Percentiles rank a stretch among this genome's conserved stretches.
Evolutionary conservation across 2,329 filamentous ascomycete species (phyloP).

Genomic region (Sphaerulina musiva): DNA sequence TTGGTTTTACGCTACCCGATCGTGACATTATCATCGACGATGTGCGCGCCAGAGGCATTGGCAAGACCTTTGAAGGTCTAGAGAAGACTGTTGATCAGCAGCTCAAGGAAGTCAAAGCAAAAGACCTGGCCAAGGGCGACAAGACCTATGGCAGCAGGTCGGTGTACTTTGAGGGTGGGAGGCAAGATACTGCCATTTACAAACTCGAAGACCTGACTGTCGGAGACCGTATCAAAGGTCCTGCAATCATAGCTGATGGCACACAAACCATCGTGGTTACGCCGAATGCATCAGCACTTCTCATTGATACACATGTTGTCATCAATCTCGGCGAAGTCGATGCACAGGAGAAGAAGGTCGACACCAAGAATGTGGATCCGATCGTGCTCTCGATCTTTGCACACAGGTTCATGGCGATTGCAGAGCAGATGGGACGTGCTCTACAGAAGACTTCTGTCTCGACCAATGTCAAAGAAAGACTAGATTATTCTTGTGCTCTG

Average conservation of each 20-base stretch:
- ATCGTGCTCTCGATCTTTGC: slow-evolving; percentile 74
- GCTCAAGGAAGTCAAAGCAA: slow-evolving; percentile 60
- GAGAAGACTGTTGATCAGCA: slow-evolving; percentile 82
- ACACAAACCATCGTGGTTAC: slow-evolving; percentile 90
- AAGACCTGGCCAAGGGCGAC: slow-evolving; percentile 49
- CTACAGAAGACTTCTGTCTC: slow-evolving; percentile 74
- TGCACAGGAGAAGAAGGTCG: slow-evolving; percentile 43
- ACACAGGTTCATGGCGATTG: slow-evolving; percentile 78
- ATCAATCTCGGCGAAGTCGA: slow-evolving; percentile 64
- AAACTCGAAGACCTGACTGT: slow-evolving; percentile 67
- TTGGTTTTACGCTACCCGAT: slow-evolving; percentile 80
- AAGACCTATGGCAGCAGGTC: slow-evolving; percentile 61
- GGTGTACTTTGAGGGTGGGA: slow-evolving; percentile 80
- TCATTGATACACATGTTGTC: slow-evolving; percentile 81
- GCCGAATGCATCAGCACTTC: slow-evolving; percentile 65
- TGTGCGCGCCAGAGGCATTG: slow-evolving; percentile 79
- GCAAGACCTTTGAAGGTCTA: slow-evolving; percentile 73
- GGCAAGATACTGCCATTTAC: slow-evolving; percentile 72
- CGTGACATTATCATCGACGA: slow-evolving; percentile 87
- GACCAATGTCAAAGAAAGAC: slow-evolving; percentile 73
- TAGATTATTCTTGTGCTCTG: slow-evolving; percentile 77
- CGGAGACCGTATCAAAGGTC: slow-evolving; percentile 68
- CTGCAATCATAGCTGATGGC: slow-evolving; percentile 78
- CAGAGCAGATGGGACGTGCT: slow-evolving; percentile 75
- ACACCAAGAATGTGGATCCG: slow-evolving; percentile 59